Conservation (phyloP, 1,284 basidiomycete genomes). For the Cryptococcus sp. region DNA sequence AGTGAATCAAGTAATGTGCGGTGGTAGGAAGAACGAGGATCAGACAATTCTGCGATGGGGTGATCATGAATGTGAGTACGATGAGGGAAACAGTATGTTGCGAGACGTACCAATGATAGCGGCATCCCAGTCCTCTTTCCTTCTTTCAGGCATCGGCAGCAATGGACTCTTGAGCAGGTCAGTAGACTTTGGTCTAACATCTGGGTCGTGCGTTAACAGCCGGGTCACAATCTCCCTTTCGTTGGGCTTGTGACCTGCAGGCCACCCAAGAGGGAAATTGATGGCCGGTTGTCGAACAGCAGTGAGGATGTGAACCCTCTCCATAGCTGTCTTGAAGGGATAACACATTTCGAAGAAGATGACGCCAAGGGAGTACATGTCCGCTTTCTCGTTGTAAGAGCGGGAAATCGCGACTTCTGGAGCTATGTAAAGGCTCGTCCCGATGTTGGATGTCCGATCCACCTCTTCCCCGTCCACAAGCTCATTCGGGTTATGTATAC, state of each 20-base stretch:
- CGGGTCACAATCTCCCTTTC: slow-evolving; percentile 64
- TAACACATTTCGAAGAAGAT: slow-evolving; percentile 99
- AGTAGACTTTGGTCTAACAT: slow-evolving; percentile 77
- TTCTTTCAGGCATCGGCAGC: slow-evolving; percentile 53
- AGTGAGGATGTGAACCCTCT: slow-evolving; percentile 80
- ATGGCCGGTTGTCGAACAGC: slow-evolving; percentile 71
- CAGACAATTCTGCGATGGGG: slow-evolving; percentile 37
- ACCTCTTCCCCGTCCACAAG: slow-evolving; percentile 22
- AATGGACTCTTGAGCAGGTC: slow-evolving; percentile 79
- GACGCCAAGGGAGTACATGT: slow-evolving; percentile 93
- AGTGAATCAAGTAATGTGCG: slow-evolving; percentile 29
- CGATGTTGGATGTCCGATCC: slow-evolving; percentile 66
- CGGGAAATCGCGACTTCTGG: slow-evolving; percentile 64
- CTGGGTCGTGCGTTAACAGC: slow-evolving; percentile 81
- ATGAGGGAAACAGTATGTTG: slow-evolving; percentile 50
- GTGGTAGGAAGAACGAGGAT: slow-evolving; percentile 49
- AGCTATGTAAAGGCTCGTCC: slow-evolving; percentile 89
- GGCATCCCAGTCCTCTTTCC: slow-evolving; percentile 39
- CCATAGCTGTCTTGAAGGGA: slow-evolving; percentile 78
- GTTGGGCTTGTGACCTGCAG: slow-evolving; percentile 58
- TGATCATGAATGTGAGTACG: background rate
- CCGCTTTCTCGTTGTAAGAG: slow-evolving; percentile 63
- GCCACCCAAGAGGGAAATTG: slow-evolving; percentile 74
- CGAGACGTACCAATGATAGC: slow-evolving; percentile 54
- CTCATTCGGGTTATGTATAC: slow-evolving; percentile 56